A percentile compares a stretch with the other conserved stretches of the same genome.
These are phyloP conservation scores for Globisporangium radiosum DNA, from an alignment of 352 stramenopile species.

Conservation along the genomic window DNA sequence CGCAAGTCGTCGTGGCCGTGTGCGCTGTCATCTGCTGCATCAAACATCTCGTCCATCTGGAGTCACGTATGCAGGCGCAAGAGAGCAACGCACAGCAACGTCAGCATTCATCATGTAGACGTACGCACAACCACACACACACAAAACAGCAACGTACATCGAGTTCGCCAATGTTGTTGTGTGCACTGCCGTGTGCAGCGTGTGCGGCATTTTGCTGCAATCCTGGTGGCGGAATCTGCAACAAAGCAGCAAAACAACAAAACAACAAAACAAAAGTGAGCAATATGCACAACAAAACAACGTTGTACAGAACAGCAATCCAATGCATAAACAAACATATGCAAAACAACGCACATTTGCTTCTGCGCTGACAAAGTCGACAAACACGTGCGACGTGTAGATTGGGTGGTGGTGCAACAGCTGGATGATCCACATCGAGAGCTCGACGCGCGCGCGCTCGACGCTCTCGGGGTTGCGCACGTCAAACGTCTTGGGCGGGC, in stretches of 20 bases:
- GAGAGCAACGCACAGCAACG: background rate
- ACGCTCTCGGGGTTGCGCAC: constrained; percentile 56
- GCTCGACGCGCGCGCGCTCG: constrained; percentile 63
- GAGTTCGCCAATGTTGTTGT: constrained; percentile 72
- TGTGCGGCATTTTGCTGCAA: constrained; percentile 30
- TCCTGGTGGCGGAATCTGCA: constrained; percentile 34
- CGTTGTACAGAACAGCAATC: background rate
- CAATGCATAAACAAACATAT: background rate
- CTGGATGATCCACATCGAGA: constrained; percentile 80
- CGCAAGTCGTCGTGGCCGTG: constrained; percentile 51
- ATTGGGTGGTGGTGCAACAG: constrained; percentile 73
- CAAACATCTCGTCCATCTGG: constrained; percentile 55
- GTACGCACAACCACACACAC: background rate
- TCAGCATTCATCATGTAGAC: no score
- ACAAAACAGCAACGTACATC: constrained; percentile 28
- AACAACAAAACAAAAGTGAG: background rate
- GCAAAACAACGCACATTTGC: constrained; percentile 43
- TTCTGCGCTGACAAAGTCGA: constrained; percentile 76
- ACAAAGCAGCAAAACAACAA: constrained; percentile 1
- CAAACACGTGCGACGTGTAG: constrained; percentile 76
- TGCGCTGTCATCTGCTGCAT: constrained; percentile 55
- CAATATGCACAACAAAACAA: background rate
- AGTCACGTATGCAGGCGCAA: no score
- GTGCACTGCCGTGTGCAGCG: constrained; percentile 9
- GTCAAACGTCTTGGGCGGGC: constrained; percentile 51